These are phyloP conservation scores for Penicillium simplicissimum DNA, from an alignment of 495 filamentous ascomycete genomes.

Conservation along the genomic window DNA sequence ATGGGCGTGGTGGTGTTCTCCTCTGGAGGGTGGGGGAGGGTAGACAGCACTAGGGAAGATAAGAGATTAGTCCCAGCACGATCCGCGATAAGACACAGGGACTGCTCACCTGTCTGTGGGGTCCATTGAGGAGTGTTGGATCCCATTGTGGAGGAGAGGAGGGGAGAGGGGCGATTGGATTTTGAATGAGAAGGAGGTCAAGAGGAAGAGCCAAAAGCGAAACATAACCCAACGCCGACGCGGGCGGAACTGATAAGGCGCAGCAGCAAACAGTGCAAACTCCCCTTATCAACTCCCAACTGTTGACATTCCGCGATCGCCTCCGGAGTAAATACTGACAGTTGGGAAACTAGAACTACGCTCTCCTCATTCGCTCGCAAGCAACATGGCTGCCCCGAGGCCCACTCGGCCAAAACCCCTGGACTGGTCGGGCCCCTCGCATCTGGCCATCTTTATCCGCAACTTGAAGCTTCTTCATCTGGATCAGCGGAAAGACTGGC, in stretches of 20 bases:
- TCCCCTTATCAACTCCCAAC: constrained; percentile 29
- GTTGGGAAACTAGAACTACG: constrained; percentile 12
- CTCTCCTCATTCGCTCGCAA: constrained; percentile 14
- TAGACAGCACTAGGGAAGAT: constrained; percentile 40
- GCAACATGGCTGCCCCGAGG: constrained; percentile 36
- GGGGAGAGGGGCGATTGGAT: neutral
- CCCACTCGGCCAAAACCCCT: constrained; percentile 35
- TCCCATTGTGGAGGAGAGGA: constrained; percentile 31
- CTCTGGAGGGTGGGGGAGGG: constrained; percentile 51
- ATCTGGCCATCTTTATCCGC: constrained; percentile 69
- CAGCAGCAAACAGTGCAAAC: constrained; percentile 38
- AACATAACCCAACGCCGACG: constrained; percentile 8
- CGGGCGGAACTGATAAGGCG: constrained; percentile 10
- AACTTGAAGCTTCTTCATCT: constrained; percentile 80
- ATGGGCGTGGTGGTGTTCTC: constrained; percentile 71
- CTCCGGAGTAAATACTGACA: too few species aligned
- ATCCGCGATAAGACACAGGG: too few species aligned
- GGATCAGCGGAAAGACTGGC: constrained; percentile 75
- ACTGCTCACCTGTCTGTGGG: constrained; percentile 27
- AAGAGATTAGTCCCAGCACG: neutral
- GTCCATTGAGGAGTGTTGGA: constrained; percentile 36
- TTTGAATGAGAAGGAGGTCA: neutral
- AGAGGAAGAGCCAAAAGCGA: constrained; percentile 7
- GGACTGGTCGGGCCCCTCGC: constrained; percentile 48
- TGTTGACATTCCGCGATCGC: constrained; percentile 20